These are phyloP conservation scores for Auriscalpium vulgare DNA, from an alignment of 768 basidiomycete genomes.

Conservation along the genomic window DNA sequence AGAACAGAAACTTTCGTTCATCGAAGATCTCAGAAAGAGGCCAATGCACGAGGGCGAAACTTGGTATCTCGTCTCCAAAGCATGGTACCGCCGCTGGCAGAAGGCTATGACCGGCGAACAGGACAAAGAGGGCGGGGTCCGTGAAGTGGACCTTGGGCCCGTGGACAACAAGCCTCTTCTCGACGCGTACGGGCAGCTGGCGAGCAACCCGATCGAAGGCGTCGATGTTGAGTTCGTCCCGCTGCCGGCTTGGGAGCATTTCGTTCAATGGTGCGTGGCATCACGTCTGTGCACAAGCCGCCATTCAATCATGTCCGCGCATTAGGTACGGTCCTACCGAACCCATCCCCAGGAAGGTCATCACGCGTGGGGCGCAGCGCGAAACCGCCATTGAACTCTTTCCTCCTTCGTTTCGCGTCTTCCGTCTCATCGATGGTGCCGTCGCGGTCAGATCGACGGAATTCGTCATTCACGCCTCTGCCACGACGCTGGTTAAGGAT, in stretches of 20 bases:
- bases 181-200: slow-evolving; percentile 43
- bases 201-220: slow-evolving; percentile 44
- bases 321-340: slow-evolving; percentile 63
- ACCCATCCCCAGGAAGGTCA: slow-evolving; percentile 59
- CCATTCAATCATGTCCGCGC: not conserved
- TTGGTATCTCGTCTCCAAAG: slow-evolving; percentile 68
- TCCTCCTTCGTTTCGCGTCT: slow-evolving; percentile 56
- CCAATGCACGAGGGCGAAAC: slow-evolving; percentile 58
- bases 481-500: slow-evolving; percentile 38
- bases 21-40: slow-evolving; percentile 37
- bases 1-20: slow-evolving; percentile 40
- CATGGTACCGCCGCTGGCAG: slow-evolving; percentile 73
- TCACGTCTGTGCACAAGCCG: not conserved
- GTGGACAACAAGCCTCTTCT: slow-evolving; percentile 69
- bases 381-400: slow-evolving; percentile 59
- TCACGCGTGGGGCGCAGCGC: slow-evolving; percentile 46
- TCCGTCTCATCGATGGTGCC: slow-evolving; percentile 29
- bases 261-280: slow-evolving; percentile 58
- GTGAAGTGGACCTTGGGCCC: slow-evolving; percentile 59
- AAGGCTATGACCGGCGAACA: slow-evolving; percentile 60
- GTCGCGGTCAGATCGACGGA: slow-evolving; percentile 20
- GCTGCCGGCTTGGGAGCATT: slow-evolving; percentile 56
- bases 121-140: slow-evolving; percentile 59
- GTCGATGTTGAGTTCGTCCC: slow-evolving; percentile 74
- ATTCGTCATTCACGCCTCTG: slow-evolving; percentile 39